These are phyloP conservation scores for Sclerotiophoma versabilis DNA, from an alignment of 2,329 filamentous ascomycete species.

Conservation along the genomic window DNA sequence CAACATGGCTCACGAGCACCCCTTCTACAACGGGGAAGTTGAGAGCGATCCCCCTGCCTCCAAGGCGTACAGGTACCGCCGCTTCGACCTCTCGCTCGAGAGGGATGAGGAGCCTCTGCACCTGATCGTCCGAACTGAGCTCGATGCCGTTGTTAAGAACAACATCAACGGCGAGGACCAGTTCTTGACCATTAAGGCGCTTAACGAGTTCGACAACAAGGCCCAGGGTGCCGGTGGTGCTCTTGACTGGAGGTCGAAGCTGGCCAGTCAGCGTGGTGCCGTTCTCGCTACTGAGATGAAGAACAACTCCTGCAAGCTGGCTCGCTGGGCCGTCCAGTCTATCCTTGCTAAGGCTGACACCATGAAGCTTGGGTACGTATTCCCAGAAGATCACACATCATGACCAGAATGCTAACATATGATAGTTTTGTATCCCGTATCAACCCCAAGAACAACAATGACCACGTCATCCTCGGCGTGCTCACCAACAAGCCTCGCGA, in stretches of 20 bases:
- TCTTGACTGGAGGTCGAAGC: constrained; percentile 95
- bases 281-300: constrained; percentile 99
- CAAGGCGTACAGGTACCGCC: constrained; percentile 98
- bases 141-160: constrained; percentile 96
- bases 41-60: constrained; percentile 93
- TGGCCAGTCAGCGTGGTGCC: constrained; percentile 92
- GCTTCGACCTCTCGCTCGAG: constrained; percentile 93
- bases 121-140: constrained; percentile 90
- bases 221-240: constrained; percentile 94
- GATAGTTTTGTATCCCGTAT: constrained; percentile 89
- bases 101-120: constrained; percentile 91
- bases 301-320: constrained; percentile 99
- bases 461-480: constrained; percentile 94
- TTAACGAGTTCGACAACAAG: constrained; percentile 99
- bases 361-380: constrained; percentile 92
- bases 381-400: not conserved
- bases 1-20: constrained; percentile 87
- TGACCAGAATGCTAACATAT: constrained; percentile 11
- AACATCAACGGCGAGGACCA: constrained; percentile 91
- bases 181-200: constrained; percentile 88
- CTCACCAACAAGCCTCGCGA: constrained; percentile 98
- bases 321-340: constrained; percentile 95
- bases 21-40: constrained; percentile 94
- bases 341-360: constrained; percentile 97
- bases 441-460: constrained; percentile 90